Base-by-base conservation (phyloP, 176 grass and related monocot species). In the Dendrocalamus sinicus region DNA sequence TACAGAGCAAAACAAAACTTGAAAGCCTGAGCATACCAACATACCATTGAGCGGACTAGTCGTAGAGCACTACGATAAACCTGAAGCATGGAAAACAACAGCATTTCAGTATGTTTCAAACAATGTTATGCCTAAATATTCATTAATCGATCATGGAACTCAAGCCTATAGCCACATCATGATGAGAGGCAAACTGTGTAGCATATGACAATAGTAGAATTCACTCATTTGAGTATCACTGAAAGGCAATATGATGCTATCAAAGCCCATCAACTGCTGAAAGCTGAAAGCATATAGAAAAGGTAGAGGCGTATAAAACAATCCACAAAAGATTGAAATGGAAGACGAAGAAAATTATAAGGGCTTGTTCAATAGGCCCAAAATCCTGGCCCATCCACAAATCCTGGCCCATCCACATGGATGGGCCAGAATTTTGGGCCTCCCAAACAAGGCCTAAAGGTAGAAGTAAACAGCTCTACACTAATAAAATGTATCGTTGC, bases 1-100 rank as follows among this genome's bases (percentile, higher is more conserved):
- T 75, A 72, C 54, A 84, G 4, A 75, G 14, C 9, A 55, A 58
- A 76, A 75, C 4, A 82, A 17, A 73, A 78, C 23, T 55, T 82
- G 47, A 78, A 52, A 53, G 43, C 30, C 43, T 17, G 12, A 78
- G 65, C 40, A 73, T 65, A 50, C 6, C 17, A 66, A 92, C 80
- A 53, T 70, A 95, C 91, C 93, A 95, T 95, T 81, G 93, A 95
- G 45, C 93, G 91, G 52, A 95, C 93, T 59, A 95, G 77, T 84
- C 93, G 72, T 67, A 95, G 45, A 80, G 93, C 91, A 89, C 93
- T 95, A 64, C 91, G 88, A 71, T 95, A 95, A 67, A 95, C 91
- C 93, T 95, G 88, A 41, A 95, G 81, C 13, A 50, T 9, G 43
- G 20, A 68, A 77, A 89, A 73, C 55, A 85, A 85, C 44, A 58